These are phyloP conservation scores for Colletotrichum lentis DNA, from an alignment of 2,329 filamentous ascomycete species.

Conservation along the genomic window DNA sequence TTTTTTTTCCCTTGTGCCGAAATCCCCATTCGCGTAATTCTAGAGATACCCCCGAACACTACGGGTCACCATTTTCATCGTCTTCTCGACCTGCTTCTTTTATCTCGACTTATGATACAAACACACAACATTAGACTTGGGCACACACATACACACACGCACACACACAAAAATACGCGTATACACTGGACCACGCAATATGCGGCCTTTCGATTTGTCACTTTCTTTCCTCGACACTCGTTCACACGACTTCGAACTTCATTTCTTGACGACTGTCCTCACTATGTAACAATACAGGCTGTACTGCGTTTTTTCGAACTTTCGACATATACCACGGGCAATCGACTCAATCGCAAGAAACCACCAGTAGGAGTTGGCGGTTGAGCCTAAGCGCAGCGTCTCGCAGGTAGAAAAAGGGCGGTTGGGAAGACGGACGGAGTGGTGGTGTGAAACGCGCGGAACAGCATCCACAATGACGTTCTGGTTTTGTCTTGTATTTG, in stretches of 20 bases:
- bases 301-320: background rate
- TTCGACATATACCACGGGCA: background rate
- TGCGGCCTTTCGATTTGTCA: constrained; percentile 24
- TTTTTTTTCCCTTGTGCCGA: constrained; percentile 27
- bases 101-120: constrained; percentile 33
- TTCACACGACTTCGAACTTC: constrained; percentile 11
- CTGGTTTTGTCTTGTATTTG: background rate
- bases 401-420: constrained; percentile 18
- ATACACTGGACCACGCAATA: constrained; percentile 27
- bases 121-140: constrained; percentile 33
- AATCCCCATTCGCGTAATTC: constrained; percentile 37
- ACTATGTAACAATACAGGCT: constrained; percentile 1
- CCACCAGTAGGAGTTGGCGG: background rate
- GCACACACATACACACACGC: constrained; percentile 5
- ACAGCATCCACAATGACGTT: constrained; percentile 27
- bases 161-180: background rate
- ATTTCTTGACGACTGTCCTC: constrained; percentile 14
- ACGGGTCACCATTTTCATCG: constrained; percentile 29
- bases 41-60: constrained; percentile 40
- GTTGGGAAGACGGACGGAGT: background rate
- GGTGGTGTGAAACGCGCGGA: constrained; percentile 6
- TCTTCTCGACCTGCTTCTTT: constrained; percentile 16
- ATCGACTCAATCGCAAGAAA: background rate
- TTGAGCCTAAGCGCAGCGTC: constrained; percentile 13
- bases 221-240: constrained; percentile 2